A percentile compares a stretch with the other conserved stretches of the same genome.
These are phyloP conservation scores for Phanerochaete carnosa DNA, from an alignment of 768 basidiomycete species.

Conservation along the genomic window DNA sequence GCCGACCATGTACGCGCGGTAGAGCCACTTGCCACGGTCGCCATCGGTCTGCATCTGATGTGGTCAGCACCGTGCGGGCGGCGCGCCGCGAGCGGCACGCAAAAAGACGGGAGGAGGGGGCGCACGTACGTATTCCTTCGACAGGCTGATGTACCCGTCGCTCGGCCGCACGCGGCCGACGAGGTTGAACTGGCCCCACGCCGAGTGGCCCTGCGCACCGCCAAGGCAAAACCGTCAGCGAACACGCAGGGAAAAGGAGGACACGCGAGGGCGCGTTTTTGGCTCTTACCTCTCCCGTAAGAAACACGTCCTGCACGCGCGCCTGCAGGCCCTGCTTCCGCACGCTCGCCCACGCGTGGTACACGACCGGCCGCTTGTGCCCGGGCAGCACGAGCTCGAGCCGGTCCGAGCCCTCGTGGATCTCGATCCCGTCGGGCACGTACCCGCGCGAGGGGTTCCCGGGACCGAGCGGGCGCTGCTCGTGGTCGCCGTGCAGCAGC, in stretches of 20 bases:
- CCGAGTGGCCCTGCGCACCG: slow-evolving; percentile 72
- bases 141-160: slow-evolving; percentile 77
- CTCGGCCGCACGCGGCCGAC: slow-evolving; percentile 75
- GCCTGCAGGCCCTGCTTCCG: slow-evolving; percentile 4
- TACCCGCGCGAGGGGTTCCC: slow-evolving; percentile 65
- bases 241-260: neutral
- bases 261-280: no score
- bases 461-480: slow-evolving; percentile 36
- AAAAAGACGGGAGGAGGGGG: neutral
- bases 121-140: slow-evolving; percentile 83
- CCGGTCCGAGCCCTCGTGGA: slow-evolving; percentile 46
- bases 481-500: neutral
- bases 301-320: slow-evolving; percentile 55
- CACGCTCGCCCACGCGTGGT: slow-evolving; percentile 21
- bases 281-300: slow-evolving; percentile 83
- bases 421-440: slow-evolving; percentile 50
- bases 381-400: slow-evolving; percentile 47
- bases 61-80: slow-evolving; percentile 17
- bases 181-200: slow-evolving; percentile 86
- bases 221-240: neutral
- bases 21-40: slow-evolving; percentile 81
- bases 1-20: slow-evolving; percentile 80
- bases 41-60: slow-evolving; percentile 48
- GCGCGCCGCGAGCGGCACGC: neutral
- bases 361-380: slow-evolving; percentile 24